Conservation (phyloP, 1,284 basidiomycete genomes). For the Cerioporus squamosus region DNA sequence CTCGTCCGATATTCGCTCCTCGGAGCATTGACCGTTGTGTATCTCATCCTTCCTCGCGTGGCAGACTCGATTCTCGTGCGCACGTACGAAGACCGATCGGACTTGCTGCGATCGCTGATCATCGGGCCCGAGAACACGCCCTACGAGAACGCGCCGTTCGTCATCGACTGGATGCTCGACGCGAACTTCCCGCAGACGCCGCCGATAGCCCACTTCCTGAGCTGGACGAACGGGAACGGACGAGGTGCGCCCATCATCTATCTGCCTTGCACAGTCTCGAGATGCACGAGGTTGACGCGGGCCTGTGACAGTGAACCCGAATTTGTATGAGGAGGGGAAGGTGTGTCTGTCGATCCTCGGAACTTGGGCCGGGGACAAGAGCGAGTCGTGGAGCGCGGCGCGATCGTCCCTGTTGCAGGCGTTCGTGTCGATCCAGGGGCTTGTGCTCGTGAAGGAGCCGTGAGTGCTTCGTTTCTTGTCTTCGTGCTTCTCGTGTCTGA, state of each 20-base stretch:
- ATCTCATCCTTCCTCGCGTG: neutral
- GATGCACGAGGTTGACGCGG: neutral
- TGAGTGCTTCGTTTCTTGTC: slow-evolving; percentile 46
- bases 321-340: slow-evolving; percentile 95
- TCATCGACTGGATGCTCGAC: slow-evolving; percentile 93
- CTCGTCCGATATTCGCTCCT: slow-evolving; percentile 3
- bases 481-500: neutral
- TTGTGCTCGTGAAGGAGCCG: slow-evolving; percentile 92
- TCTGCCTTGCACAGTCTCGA: neutral
- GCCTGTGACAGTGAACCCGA: slow-evolving; percentile 68
- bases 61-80: slow-evolving; percentile 74
- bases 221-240: slow-evolving; percentile 94
- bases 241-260: slow-evolving; percentile 62
- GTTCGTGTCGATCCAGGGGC: slow-evolving; percentile 91
- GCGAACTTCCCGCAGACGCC: slow-evolving; percentile 88
- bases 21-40: slow-evolving; percentile 3
- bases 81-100: slow-evolving; percentile 81
- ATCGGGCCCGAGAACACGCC: slow-evolving; percentile 94
- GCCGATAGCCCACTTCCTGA: slow-evolving; percentile 88
- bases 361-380: slow-evolving; percentile 90
- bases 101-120: slow-evolving; percentile 87
- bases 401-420: slow-evolving; percentile 89
- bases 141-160: slow-evolving; percentile 91
- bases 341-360: slow-evolving; percentile 92
- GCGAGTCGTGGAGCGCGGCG: slow-evolving; percentile 83